Percentiles rank a stretch among this genome's conserved stretches.
phyloP scores from a whole-genome alignment of 1,139 yeast species.

The Kazachstania sp. region DNA sequence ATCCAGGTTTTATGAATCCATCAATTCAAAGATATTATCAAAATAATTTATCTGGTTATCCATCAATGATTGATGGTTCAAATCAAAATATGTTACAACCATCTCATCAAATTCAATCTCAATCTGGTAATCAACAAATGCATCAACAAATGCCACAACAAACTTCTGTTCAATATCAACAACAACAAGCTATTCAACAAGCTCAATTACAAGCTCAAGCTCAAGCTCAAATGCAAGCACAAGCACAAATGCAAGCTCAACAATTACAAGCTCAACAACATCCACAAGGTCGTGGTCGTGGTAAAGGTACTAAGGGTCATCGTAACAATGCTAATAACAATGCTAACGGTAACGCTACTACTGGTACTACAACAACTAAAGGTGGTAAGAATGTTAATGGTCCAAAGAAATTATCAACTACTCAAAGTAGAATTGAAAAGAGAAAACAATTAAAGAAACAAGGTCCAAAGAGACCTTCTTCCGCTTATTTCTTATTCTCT shows the following conservation, averaged over 20 bases:
- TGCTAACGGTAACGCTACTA: background rate
- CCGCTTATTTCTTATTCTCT: constrained; percentile 32
- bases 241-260: constrained; percentile 5
- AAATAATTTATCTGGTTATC: constrained; percentile 15
- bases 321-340: constrained; percentile 1
- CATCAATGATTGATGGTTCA: constrained; percentile 19
- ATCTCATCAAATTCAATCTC: constrained; percentile 12
- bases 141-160: constrained; percentile 9
- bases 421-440: constrained; percentile 31
- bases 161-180: constrained; percentile 8
- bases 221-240: constrained; percentile 6
- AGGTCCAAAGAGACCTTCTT: constrained; percentile 33
- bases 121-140: constrained; percentile 6
- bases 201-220: constrained; percentile 7
- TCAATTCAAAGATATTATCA: constrained; percentile 23
- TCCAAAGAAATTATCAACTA: constrained; percentile 28
- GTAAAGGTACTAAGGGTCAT: constrained; percentile 2
- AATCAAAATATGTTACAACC: constrained; percentile 20
- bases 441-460: constrained; percentile 30
- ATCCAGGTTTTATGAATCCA: constrained; percentile 13
- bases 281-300: constrained; percentile 7
- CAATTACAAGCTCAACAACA: constrained; percentile 10
- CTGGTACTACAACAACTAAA: background rate
- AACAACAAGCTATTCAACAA: constrained; percentile 8
- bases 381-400: constrained; percentile 6